These are phyloP conservation scores for Aspergillus arachidicola DNA, from an alignment of 2,329 filamentous ascomycete species.

Conservation along the genomic window DNA sequence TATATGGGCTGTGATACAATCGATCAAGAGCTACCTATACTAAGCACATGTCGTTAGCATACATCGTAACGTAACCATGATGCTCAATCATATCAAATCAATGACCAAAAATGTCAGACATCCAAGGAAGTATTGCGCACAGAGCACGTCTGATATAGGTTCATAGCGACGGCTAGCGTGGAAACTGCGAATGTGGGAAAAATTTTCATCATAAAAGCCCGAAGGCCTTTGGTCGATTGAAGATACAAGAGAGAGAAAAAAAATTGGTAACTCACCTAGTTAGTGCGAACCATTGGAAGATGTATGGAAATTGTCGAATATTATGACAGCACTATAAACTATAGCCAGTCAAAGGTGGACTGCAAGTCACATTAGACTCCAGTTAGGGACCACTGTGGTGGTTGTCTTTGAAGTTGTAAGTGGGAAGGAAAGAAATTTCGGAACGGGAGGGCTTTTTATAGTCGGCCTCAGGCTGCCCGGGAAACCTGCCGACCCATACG, in stretches of 20 bases:
- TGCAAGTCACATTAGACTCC: conserved; percentile 14
- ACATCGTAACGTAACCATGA: not conserved
- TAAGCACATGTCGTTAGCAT: not conserved
- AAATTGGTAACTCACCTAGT: conserved; percentile 26
- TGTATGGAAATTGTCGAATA: not conserved
- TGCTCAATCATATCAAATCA: not conserved
- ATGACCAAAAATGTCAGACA: conserved; percentile 30
- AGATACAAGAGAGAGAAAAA: conserved; percentile 10
- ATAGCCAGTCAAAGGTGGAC: not conserved
- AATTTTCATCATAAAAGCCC: conserved; percentile 44
- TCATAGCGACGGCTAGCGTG: conserved; percentile 42
- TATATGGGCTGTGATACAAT: not conserved
- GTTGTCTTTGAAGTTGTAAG: conserved; percentile 13
- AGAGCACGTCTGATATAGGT: conserved; percentile 38
- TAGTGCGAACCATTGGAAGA: conserved; percentile 9
- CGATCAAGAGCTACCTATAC: not conserved
- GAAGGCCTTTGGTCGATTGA: conserved; percentile 24
- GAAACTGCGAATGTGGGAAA: conserved; percentile 47
- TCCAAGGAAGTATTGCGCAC: conserved; percentile 44
- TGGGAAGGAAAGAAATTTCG: conserved; percentile 26
- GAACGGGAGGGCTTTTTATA: conserved; percentile 34
- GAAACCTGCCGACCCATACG: conserved; percentile 31
- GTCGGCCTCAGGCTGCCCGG: conserved; percentile 34
- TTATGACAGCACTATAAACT: conserved; percentile 5
- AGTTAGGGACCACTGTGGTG: not conserved